A percentile compares a stretch with the other conserved stretches of the same genome.
These are phyloP conservation scores for Xenoacremonium recifei DNA, from an alignment of 2,329 filamentous ascomycete genomes.

Conservation along the genomic window DNA sequence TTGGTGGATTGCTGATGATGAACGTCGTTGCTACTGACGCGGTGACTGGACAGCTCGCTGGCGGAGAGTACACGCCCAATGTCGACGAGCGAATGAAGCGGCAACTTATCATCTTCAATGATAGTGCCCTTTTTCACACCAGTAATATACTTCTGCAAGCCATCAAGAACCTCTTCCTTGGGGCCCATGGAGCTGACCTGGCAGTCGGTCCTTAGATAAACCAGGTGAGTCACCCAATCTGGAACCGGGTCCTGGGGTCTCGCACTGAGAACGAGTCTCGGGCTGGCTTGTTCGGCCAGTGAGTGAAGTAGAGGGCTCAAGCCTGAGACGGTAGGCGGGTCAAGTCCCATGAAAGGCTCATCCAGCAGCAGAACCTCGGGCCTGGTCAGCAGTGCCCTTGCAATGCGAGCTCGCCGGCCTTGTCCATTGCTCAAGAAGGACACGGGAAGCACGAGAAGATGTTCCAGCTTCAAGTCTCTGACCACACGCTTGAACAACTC, in stretches of 20 bases:
- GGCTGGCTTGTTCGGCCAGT: conserved; percentile 64
- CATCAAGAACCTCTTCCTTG: conserved; percentile 60
- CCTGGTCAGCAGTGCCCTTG: conserved; percentile 73
- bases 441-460: conserved; percentile 76
- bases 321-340: conserved; percentile 74
- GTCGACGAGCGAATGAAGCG: conserved; percentile 47
- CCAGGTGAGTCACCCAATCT: conserved; percentile 84
- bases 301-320: conserved; percentile 69
- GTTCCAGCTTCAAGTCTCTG: conserved; percentile 64
- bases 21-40: background rate
- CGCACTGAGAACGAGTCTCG: conserved; percentile 73
- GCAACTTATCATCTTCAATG: conserved; percentile 46
- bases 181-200: conserved; percentile 64
- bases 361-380: conserved; percentile 85
- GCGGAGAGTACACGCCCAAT: conserved; percentile 45
- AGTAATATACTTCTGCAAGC: conserved; percentile 47
- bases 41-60: conserved; percentile 14
- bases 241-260: conserved; percentile 85
- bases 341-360: conserved; percentile 94
- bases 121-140: conserved; percentile 44
- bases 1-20: conserved; percentile 11
- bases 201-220: conserved; percentile 68
- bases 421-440: conserved; percentile 93
- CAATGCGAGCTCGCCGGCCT: conserved; percentile 81
- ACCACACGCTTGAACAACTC: conserved; percentile 62